phyloP scores from a whole-genome alignment of 2,329 filamentous ascomycete genomes.

The Pseudocercospora crystallina region DNA sequence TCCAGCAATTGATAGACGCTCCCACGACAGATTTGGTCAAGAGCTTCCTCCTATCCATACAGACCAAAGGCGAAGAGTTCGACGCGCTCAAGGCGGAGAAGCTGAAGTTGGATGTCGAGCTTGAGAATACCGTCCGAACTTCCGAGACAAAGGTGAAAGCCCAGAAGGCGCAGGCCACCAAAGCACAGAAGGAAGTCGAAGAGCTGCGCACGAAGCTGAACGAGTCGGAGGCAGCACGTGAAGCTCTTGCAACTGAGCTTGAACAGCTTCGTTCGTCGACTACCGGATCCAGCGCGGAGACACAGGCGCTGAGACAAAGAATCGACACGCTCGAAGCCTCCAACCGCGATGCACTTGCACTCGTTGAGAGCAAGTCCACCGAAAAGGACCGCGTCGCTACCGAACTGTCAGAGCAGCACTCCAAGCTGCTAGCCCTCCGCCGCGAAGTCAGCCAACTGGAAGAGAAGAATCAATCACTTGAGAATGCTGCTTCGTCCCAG shows the following conservation, averaged over 20 bases:
- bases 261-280: constrained; percentile 73
- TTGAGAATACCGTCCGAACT: constrained; percentile 83
- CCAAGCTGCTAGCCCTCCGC: constrained; percentile 79
- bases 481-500: constrained; percentile 74
- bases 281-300: constrained; percentile 69
- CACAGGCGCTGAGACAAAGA: constrained; percentile 75
- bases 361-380: constrained; percentile 85
- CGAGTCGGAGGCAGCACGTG: constrained; percentile 75
- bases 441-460: constrained; percentile 80
- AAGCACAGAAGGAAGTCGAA: constrained; percentile 79
- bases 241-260: constrained; percentile 77
- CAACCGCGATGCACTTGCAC: constrained; percentile 83
- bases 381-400: constrained; percentile 83
- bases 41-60: constrained; percentile 71
- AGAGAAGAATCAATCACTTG: constrained; percentile 77
- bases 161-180: constrained; percentile 78
- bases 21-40: constrained; percentile 78
- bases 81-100: constrained; percentile 84
- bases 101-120: constrained; percentile 83
- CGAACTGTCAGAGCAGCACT: constrained; percentile 84
- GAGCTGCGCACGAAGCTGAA: constrained; percentile 78
- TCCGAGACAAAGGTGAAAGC: constrained; percentile 80
- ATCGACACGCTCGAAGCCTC: constrained; percentile 85
- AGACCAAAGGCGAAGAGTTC: constrained; percentile 75
- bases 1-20: constrained; percentile 61